Base-by-base conservation (phyloP, 2,329 filamentous ascomycete species). In the Nectriaceae sp. region DNA sequence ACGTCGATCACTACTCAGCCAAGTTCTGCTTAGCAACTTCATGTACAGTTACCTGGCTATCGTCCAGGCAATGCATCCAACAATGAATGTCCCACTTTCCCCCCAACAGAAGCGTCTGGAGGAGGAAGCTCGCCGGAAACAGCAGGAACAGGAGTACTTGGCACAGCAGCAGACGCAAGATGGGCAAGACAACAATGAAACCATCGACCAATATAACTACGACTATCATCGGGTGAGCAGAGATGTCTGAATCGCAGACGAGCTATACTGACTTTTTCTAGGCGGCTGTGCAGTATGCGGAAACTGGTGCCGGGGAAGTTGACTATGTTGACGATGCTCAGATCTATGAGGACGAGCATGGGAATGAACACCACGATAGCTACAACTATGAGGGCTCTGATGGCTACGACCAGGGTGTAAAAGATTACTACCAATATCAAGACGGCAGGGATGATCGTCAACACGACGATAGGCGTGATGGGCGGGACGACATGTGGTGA, bases 1-100 rank as follows among this genome's bases (percentile, higher is more conserved):
- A 31, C 86, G 93, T 38, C 87, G 94, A 47, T 89, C 93, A 35
- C 74, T 99, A 43, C 88, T 96, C 65, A 97, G 93, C 51, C 94
- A 99, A 70, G 94, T 99, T 19, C 77, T 99, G 50, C 81, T 99
- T 58, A 97, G 92, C 72, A 99, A 99, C 69, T 99, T 99, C 71
- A 99, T 99, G 94, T 99, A 99, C 74, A 94, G 91, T 48, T 99
- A 99, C 68, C 81, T 99, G 56, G 94, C 94, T 53, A 99, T 97
- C 70, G 94, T 99, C 39, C 94, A 99, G 72, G 91, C 95, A 63
- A 97, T 97, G 90, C 94, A 99, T 69, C 94, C 94, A 37, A 90
- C 96, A 65, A 89, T 97, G 72, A 89, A 95, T 62, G 86, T 96
- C 37, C 90, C 90, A n/a, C 82, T 88, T 29, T 92, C 88, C 15